Base-by-base conservation (phyloP, 208 protist species). In the Phytomonas sp. region DNA sequence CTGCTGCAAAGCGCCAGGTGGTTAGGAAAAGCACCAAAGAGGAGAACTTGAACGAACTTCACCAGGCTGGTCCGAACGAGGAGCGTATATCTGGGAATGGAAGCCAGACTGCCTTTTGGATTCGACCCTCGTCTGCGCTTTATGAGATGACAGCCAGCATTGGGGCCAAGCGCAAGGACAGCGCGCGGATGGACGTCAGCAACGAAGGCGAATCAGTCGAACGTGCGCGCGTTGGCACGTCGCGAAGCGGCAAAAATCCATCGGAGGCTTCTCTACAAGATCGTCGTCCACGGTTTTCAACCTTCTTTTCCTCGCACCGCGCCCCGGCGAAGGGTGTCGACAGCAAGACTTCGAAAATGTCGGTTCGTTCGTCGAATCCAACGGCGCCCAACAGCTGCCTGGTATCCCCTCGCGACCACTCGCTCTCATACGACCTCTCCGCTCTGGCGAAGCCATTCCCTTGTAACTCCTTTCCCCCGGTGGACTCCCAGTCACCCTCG, bases 111-210 rank as follows among this genome's bases (percentile, higher is more conserved):
- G 75, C 78, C 29, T 88, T 88, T 70, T 88, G 83, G 83, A 33
- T 88, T 13, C 77, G 83, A 13, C 83, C 83, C 17, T 68, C 72
- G 31, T 81, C 75, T n/a, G 80, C 83, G 29, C 71, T 82, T 65
- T 88, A 84, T 67, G 83, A 80, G 66, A 83, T 82, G 83, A 88
- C 83, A 26, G 79, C 77, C 17, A 88, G 83, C 74, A 88, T 85
- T 60, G 79, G 77, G 8, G 83, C 83, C 7, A 88, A 88, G 67
- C 80, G 80, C 61, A 78, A 72, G 30, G 73, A 78, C 46, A 74
- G 11, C 64, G 67, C 64, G 60, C 36, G 7, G 46, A n/a, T 60
- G 29, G n/a, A 31, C 37, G 23, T n/a, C 70, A 11, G 29, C 31
- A 65, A 37, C n/a, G 70, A n/a, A 30, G 30, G 28, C 6, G 36